Percentiles rank a stretch among this genome's conserved stretches.
phyloP scores from a whole-genome alignment of 306 rosid genomes.

The Quercus mongolica region DNA sequence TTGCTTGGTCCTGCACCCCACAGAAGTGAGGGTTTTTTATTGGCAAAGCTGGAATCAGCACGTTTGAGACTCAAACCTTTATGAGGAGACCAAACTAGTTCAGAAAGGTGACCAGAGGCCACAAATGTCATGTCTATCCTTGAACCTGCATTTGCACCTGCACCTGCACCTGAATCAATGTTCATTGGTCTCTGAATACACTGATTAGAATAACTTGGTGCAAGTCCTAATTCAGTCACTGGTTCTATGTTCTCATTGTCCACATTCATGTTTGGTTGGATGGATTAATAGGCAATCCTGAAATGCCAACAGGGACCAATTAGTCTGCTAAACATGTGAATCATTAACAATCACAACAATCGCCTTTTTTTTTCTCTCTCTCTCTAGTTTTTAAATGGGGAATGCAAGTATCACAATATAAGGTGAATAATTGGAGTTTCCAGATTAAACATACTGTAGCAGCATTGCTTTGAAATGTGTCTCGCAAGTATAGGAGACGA shows the following conservation, averaged over 20 bases:
- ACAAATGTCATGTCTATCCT: constrained; percentile 43
- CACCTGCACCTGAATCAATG: constrained; percentile 52
- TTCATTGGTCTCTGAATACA: constrained; percentile 30
- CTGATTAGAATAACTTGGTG: constrained; percentile 35
- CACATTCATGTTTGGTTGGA: constrained; percentile 49
- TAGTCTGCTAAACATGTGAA: constrained; percentile 14
- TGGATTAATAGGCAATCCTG: constrained; percentile 37
- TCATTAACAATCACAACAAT: background rate
- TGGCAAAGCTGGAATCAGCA: constrained; percentile 46
- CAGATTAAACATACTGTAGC: background rate
- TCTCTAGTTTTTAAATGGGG: background rate
- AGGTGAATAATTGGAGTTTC: constrained; percentile 5
- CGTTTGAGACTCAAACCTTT: constrained; percentile 62
- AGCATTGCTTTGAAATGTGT: background rate
- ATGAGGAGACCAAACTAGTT: constrained; percentile 89
- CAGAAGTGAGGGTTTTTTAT: constrained; percentile 33
- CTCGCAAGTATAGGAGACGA: background rate
- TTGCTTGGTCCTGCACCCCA: constrained; percentile 52
- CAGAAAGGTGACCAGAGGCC: constrained; percentile 61
- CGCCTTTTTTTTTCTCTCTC: background rate
- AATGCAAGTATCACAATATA: background rate
- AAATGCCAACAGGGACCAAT: constrained; percentile 25
- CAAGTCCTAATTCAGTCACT: constrained; percentile 49
- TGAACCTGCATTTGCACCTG: constrained; percentile 95
- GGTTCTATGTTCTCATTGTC: constrained; percentile 48